Base-by-base conservation (phyloP, 129 eudicot species). In the Lactuca saligna region DNA sequence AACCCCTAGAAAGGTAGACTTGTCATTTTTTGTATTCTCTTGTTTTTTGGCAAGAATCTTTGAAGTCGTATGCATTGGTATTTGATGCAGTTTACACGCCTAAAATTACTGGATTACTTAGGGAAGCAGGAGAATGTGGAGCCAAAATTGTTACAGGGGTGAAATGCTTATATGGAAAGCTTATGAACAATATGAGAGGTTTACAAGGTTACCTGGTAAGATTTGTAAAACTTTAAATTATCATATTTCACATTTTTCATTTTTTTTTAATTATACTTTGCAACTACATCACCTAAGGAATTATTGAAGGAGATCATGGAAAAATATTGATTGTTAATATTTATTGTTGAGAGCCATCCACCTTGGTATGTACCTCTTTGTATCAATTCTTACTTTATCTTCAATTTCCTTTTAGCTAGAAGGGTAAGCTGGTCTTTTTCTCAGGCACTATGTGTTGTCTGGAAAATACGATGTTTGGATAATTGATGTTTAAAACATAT, bases 11-110 rank as follows among this genome's bases (percentile, higher is more conserved):
- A 48, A n/a, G 54, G 54, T n/a, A 48, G 1, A 48, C n/a, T 48
- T 11, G n/a, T 39, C 7, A 25, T 7, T 41, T 63, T 39, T 31
- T 70, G 20, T 57, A 7, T 15, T 55, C 10, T 51, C 16, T 5
- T 15, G 13, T 64, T 16, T 67, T 74, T 33, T 54, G 72, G 65
- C 95, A 93, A 95, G 89, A 85, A 80, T 95, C 90, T 75, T 81
- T 93, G 38, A 74, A 81, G 64, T 75, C 87, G 1, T 93, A 93
- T 53, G 72, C 83, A 17, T 71, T 93, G 75, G 99, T 89, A 32
- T 93, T 93, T 63, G 99, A 93, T 73, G 97, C 93, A n/a, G 84
- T 93, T 51, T 93, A 89, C 80, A 87, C 99, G 33, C 99, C 99
- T 32, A 93, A 83, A 88, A 79, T 93, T 46, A 93, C 99, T 46